These are phyloP conservation scores for Phylloporus rhodoxanthus DNA, from an alignment of 768 basidiomycete species.

Conservation along the genomic window DNA sequence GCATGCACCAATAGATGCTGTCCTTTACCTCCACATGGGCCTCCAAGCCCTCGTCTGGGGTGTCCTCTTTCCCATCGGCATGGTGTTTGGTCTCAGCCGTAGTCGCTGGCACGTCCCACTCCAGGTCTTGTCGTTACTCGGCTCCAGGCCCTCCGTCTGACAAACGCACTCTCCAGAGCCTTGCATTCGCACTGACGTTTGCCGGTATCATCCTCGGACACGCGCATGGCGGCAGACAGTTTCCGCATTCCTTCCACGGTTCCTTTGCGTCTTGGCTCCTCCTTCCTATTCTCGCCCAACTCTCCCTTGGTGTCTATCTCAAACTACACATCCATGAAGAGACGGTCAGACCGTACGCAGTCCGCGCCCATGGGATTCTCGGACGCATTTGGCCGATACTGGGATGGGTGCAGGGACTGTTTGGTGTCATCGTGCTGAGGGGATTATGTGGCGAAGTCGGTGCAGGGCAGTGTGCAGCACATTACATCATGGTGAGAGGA, in stretches of 20 bases:
- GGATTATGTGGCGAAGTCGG: conserved; percentile 72
- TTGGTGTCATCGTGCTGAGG: conserved; percentile 68
- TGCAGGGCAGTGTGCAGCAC: conserved; percentile 81
- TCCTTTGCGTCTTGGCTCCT: conserved; percentile 50
- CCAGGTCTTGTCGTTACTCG: conserved; percentile 39
- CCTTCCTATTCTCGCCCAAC: conserved; percentile 59
- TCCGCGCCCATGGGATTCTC: conserved; percentile 66
- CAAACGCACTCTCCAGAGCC: conserved; percentile 37
- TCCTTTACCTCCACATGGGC: conserved; percentile 78
- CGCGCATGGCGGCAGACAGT: conserved; percentile 75
- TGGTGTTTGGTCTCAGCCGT: conserved; percentile 68
- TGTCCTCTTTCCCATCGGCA: conserved; percentile 77
- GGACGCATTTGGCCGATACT: conserved; percentile 81
- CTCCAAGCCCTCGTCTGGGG: conserved; percentile 82
- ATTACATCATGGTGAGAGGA: conserved; percentile 65
- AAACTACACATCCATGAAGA: conserved; percentile 87
- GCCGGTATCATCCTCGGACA: conserved; percentile 82
- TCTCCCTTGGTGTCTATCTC: conserved; percentile 77
- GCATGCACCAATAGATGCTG: conserved; percentile 63
- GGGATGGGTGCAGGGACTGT: conserved; percentile 86
- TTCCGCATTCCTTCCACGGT: conserved; percentile 70
- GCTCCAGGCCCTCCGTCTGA: background rate
- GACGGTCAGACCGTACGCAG: conserved; percentile 64
- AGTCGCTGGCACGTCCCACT: conserved; percentile 90
- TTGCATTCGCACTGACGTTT: conserved; percentile 62